Conservation (phyloP, 2,329 filamentous ascomycete species). For the Venturia asperata region DNA sequence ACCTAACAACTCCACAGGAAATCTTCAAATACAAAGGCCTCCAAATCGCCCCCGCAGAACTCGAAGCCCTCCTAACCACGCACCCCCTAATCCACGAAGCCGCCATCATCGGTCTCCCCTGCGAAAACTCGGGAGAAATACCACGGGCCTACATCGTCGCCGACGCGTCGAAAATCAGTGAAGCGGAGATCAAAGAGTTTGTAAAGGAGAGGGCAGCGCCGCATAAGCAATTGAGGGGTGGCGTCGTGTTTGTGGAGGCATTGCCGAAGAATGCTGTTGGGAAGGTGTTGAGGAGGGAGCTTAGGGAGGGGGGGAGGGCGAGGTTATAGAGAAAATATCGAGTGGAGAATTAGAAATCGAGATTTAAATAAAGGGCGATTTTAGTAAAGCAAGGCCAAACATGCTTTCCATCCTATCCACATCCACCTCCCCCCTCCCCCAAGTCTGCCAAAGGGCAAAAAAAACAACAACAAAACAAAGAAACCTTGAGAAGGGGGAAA, state of each 20-base stretch:
- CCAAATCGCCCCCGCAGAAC: constrained; percentile 44
- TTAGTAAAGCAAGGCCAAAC: too few species aligned
- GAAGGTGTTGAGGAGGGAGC: constrained; percentile 30
- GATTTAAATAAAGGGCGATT: too few species aligned
- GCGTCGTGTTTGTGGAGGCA: constrained; percentile 27
- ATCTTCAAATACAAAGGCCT: constrained; percentile 46
- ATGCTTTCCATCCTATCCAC: too few species aligned
- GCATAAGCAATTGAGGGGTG: constrained; percentile 33
- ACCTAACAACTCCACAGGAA: too few species aligned
- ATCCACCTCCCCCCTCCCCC: too few species aligned
- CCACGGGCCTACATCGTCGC: constrained; percentile 39
- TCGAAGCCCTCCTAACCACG: constrained; percentile 39
- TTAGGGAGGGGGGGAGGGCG: constrained; percentile 25
- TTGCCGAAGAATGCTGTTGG: constrained; percentile 31
- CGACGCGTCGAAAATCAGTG: constrained; percentile 22
- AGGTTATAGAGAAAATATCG: constrained; percentile 17
- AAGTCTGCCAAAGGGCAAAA: too few species aligned
- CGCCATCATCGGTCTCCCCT: constrained; percentile 38
- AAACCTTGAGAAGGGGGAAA: too few species aligned
- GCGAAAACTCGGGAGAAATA: constrained; percentile 27
- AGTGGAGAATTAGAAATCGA: too few species aligned
- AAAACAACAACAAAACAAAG: too few species aligned
- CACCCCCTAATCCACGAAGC: constrained; percentile 39
- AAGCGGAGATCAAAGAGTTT: constrained; percentile 27
- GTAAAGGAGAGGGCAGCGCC: constrained; percentile 29